Percentiles rank a stretch among this genome's conserved stretches.
These are phyloP conservation scores for Chrysoporthe puriensis DNA, from an alignment of 2,329 filamentous ascomycete genomes.

Conservation along the genomic window DNA sequence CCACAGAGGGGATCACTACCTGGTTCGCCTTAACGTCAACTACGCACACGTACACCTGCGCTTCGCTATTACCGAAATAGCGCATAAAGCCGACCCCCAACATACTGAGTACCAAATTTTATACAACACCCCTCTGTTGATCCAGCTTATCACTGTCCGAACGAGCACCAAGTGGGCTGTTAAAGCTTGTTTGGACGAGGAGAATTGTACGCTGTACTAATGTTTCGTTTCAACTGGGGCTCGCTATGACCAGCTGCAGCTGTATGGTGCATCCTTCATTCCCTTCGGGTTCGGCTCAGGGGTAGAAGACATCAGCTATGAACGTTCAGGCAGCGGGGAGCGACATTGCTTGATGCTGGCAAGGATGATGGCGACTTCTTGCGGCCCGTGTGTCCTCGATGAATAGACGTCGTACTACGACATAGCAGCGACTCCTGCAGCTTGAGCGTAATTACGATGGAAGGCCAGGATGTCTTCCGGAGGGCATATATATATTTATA, in stretches of 20 bases:
- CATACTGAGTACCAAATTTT: neutral
- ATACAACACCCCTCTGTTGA: neutral
- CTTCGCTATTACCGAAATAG: neutral
- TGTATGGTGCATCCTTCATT: neutral
- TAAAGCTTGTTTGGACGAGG: neutral
- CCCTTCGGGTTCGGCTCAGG: neutral
- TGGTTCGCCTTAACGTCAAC: neutral
- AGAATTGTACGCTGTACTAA: neutral
- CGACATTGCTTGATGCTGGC: too few relatives aligned
- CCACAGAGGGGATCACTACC: neutral
- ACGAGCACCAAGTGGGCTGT: neutral
- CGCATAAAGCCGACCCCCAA: constrained; percentile 2
- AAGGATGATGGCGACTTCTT: neutral
- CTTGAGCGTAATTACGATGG: neutral
- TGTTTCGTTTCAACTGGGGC: constrained; percentile 1
- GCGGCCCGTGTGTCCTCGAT: neutral
- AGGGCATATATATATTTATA: neutral
- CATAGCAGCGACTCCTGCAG: neutral
- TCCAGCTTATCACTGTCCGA: neutral
- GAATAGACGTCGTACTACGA: neutral
- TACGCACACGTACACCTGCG: neutral
- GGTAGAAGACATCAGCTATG: too few relatives aligned
- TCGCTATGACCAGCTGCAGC: neutral
- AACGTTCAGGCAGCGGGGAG: too few relatives aligned
- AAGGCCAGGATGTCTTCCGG: neutral